Evolutionary conservation across 768 basidiomycete genomes (phyloP).

Genomic region (Kwoniella bestiolae): DNA sequence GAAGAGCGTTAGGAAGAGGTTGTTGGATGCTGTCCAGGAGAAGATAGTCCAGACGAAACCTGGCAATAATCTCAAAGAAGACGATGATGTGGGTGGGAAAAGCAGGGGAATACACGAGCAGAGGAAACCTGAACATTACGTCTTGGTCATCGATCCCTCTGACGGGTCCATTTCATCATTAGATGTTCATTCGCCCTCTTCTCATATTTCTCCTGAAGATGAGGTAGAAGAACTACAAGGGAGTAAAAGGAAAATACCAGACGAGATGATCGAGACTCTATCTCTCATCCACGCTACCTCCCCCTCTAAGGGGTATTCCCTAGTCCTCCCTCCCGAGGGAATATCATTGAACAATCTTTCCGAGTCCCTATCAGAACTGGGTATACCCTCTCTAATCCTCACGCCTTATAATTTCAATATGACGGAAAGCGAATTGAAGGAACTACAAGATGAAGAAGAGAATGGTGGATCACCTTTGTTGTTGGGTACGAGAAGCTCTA

Average conservation of each 20-base stretch:
- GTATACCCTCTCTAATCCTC: constrained; percentile 14
- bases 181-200: neutral
- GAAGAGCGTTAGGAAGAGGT: constrained; percentile 2
- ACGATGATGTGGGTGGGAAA: neutral
- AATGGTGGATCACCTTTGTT: constrained; percentile 12
- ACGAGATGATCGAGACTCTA: constrained; percentile 23
- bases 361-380: constrained; percentile 11
- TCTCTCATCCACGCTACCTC: constrained; percentile 22
- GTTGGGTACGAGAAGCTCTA: constrained; percentile 14
- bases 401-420: constrained; percentile 6
- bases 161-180: constrained; percentile 10
- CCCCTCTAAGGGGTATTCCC: constrained; percentile 13
- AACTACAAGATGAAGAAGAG: neutral
- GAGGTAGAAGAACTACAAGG: neutral
- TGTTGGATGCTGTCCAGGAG: constrained; percentile 9
- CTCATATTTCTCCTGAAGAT: neutral
- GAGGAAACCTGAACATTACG: constrained; percentile 24
- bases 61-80: neutral
- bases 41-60: neutral
- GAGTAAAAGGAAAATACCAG: neutral
- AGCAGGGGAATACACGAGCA: neutral
- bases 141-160: constrained; percentile 8
- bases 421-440: neutral
- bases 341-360: constrained; percentile 17
- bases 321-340: constrained; percentile 23